Evolutionary conservation across 148 eudicot genomes (phyloP).

Genomic region (Pharnaceum exiguum): DNA sequence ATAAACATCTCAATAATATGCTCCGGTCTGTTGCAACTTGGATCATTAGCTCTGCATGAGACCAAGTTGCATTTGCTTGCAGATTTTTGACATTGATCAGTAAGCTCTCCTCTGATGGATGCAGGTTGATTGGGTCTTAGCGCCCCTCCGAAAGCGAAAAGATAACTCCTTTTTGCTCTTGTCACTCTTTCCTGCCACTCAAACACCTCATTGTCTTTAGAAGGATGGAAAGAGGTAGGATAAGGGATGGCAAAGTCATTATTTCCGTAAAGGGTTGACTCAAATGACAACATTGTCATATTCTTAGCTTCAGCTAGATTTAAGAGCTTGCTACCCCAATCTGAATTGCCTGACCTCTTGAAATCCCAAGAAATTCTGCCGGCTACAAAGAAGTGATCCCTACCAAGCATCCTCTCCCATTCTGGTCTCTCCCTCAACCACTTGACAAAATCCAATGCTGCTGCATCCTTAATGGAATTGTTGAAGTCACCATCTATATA

Average conservation of each 20-base stretch:
- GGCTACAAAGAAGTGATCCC: constrained; percentile 65
- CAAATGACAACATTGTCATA: constrained; percentile 15
- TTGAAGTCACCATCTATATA: constrained; percentile 32
- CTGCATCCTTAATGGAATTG: constrained; percentile 29
- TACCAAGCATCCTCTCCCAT: constrained; percentile 50
- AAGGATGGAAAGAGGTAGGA: constrained; percentile 31
- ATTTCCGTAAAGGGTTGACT: constrained; percentile 8
- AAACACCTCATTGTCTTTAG: constrained; percentile 12
- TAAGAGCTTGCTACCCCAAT: constrained; percentile 52
- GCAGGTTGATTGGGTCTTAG: constrained; percentile 1
- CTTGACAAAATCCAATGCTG: constrained; percentile 32
- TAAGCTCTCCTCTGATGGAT: constrained; percentile 18
- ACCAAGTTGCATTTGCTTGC: too few relatives aligned
- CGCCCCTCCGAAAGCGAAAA: constrained; percentile 23
- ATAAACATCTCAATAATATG: too few relatives aligned
- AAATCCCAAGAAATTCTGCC: constrained; percentile 91
- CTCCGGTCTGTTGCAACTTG: too few relatives aligned
- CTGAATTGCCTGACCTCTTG: constrained; percentile 32
- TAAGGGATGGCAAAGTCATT: constrained; percentile 34
- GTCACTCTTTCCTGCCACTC: constrained; percentile 28
- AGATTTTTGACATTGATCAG: constrained; percentile 33
- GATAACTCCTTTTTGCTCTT: constrained; percentile 13
- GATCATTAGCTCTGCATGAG: too few relatives aligned
- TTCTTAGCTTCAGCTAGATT: constrained; percentile 15
- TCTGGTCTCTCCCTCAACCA: constrained; percentile 52